phyloP scores from a whole-genome alignment of 108 stramenopile genomes.

The Skeletonema potamos region DNA sequence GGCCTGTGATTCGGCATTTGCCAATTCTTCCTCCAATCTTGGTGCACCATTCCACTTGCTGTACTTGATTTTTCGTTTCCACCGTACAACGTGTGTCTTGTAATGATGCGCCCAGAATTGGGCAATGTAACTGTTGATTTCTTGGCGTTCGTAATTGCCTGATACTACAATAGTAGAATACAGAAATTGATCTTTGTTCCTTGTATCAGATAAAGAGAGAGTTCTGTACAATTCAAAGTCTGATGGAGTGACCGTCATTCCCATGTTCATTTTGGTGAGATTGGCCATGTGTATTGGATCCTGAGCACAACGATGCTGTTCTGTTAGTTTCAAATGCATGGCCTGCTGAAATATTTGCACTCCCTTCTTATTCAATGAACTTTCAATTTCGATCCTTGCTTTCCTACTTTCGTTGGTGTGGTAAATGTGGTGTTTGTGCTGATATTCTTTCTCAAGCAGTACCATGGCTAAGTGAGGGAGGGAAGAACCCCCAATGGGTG shows the following conservation, averaged over 20 bases:
- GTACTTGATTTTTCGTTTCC: slow-evolving; percentile 9
- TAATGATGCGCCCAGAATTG: slow-evolving; percentile 5
- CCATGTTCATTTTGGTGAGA: slow-evolving; percentile 8
- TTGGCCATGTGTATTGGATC: slow-evolving; percentile 4
- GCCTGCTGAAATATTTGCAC: slow-evolving; percentile 2
- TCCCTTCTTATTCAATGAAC: not conserved
- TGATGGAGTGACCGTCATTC: not conserved
- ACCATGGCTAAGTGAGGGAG: slow-evolving; percentile 5
- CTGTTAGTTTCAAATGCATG: not conserved
- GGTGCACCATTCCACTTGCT: not conserved
- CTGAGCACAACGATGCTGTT: slow-evolving; percentile 4
- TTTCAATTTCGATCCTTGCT: slow-evolving; percentile 4
- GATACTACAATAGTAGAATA: not conserved
- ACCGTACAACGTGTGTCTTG: slow-evolving; percentile 16
- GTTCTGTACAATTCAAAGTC: slow-evolving; percentile 1
- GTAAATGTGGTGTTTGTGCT: slow-evolving; percentile 1
- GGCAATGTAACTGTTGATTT: slow-evolving; percentile 7
- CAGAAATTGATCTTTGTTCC: not conserved
- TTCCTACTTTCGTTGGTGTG: not conserved
- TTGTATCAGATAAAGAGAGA: not conserved
- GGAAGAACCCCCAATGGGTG: slow-evolving; percentile 20
- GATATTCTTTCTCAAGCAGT: slow-evolving; percentile 3
- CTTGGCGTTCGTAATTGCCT: slow-evolving; percentile 5
- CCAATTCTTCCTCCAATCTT: not conserved
- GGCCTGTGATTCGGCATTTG: not conserved